These are phyloP conservation scores for Parastagonospora avenae DNA, from an alignment of 2,329 filamentous ascomycete genomes.

Conservation along the genomic window DNA sequence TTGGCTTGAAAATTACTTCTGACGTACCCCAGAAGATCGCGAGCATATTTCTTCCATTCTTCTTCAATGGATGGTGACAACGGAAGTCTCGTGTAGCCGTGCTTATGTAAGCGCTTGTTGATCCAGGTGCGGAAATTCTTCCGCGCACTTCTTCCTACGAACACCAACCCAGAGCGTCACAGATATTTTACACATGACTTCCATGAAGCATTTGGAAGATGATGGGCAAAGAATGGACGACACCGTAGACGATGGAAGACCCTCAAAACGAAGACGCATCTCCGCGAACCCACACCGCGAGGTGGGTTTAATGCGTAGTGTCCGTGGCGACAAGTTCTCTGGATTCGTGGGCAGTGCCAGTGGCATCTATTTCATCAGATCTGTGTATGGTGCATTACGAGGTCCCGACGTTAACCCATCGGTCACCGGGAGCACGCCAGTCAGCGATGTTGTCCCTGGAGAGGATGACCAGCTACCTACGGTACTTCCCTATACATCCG, in stretches of 20 bases:
- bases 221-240: not conserved
- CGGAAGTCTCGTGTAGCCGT: not conserved
- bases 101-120: not conserved
- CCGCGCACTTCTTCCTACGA: no score
- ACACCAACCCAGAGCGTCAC: no score
- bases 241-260: constrained; percentile 3
- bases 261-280: constrained; percentile 19
- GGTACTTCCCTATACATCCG: constrained; percentile 18
- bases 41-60: no score
- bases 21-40: not conserved
- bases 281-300: constrained; percentile 40
- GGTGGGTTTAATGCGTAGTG: constrained; percentile 59
- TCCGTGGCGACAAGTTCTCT: constrained; percentile 53
- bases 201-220: no score
- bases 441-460: constrained; percentile 57
- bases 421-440: constrained; percentile 11
- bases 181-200: no score
- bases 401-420: constrained; percentile 26
- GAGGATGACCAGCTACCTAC: constrained; percentile 60
- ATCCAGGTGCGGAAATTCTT: not conserved
- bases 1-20: constrained; percentile 11
- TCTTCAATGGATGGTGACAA: not conserved
- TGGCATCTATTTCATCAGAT: constrained; percentile 64
- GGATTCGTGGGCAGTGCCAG: constrained; percentile 64
- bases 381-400: constrained; percentile 58